Evolutionary conservation across 768 basidiomycete species (phyloP), one percentile per base, ranked within the genome.

Genomic region (Pisolithus tinctorius): DNA sequence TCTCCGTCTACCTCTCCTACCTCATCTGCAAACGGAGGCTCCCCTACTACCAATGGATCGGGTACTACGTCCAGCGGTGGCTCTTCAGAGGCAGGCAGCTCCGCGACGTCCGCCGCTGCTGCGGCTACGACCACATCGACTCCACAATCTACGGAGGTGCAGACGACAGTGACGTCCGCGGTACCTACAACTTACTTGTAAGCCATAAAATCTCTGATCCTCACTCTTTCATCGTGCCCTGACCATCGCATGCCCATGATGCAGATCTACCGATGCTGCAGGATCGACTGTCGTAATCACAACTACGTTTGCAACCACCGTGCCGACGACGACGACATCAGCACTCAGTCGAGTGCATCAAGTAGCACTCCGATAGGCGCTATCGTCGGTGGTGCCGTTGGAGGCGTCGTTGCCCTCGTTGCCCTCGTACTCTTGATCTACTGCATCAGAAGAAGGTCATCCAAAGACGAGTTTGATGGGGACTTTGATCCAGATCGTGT

Each of bases 341-440:
- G 23, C 1, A 4, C 34, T 16, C 4, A 31, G 14, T 4, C 36
- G 17, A 56, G 17, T 26, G 20, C 52, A 20, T 29, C 44, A 1
- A 36, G 45, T 27, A 58, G 16, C 30, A 58, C 63, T 3, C 50
- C 59, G 40, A 70, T 68, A 0, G 75, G 70, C 27, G 66, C 77
- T 4, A 79, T 81, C 51, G 72, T 79, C 4, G 79, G 79, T 9
- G 75, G 75, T 16, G 72, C 74, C 2, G 74, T 80, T n/a, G 78
- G 78, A 50, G 79, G 78, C 1, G 50, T 72, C 4, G 66, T 55
- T 1, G 54, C 60, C 3, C 36, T 77, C 23, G 34, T 53, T 13
- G 2, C 67, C 9, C 1, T 74, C 17, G 55, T 55, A 3, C 23
- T 70, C 51, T 30, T 71, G 14, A 9, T 69, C 46, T 62, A 68